phyloP scores from a whole-genome alignment of 768 basidiomycete genomes.

The Auricularia heimuer region DNA sequence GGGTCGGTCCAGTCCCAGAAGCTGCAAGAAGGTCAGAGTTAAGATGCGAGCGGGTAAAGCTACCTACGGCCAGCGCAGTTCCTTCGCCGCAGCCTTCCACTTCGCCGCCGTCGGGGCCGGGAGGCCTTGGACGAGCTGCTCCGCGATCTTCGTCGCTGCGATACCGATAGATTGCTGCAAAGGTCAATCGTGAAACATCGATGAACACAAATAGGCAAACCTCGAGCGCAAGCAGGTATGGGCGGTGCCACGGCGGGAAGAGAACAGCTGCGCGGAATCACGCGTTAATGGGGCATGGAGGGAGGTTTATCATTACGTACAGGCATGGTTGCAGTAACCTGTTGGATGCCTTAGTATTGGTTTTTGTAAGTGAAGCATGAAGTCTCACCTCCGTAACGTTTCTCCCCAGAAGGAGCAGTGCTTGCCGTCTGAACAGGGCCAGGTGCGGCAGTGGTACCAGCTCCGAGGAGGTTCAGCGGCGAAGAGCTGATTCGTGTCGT shows the following conservation, averaged over 20 bases:
- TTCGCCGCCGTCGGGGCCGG: not conserved
- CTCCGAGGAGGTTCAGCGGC: not conserved
- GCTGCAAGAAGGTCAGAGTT: not conserved
- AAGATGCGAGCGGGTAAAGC: too few species aligned
- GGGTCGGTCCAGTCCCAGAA: constrained; percentile 7
- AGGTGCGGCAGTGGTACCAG: not conserved
- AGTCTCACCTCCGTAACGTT: not conserved
- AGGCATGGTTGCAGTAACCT: not conserved
- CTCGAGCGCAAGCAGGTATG: constrained; percentile 1
- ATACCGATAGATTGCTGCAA: constrained; percentile 2
- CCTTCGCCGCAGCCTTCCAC: constrained; percentile 4
- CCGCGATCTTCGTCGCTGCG: constrained; percentile 4
- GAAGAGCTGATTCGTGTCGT: not conserved
- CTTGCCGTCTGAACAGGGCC: not conserved
- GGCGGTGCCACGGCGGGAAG: constrained; percentile 4
- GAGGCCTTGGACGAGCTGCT: constrained; percentile 2
- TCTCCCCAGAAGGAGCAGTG: not conserved
- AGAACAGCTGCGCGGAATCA: not conserved
- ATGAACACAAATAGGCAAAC: not conserved
- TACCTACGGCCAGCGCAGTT: constrained; percentile 6
- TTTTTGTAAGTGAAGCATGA: not conserved
- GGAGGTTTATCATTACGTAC: not conserved
- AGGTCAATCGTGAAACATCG: not conserved
- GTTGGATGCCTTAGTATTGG: not conserved
- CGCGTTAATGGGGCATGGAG: not conserved